phyloP scores from a whole-genome alignment of 495 filamentous ascomycete genomes.

The Neurospora pannonica region DNA sequence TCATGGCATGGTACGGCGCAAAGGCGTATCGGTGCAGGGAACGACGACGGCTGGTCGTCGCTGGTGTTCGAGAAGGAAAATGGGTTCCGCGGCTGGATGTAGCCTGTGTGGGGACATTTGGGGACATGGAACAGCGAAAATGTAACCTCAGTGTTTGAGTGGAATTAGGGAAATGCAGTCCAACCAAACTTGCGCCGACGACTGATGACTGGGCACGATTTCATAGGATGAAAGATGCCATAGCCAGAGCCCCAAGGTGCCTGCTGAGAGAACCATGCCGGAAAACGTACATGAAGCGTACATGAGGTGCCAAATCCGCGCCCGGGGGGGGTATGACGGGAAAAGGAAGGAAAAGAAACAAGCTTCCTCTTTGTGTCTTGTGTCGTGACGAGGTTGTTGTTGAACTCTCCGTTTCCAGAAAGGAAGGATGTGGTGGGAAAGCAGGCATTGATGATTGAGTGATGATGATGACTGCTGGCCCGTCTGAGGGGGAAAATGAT shows the following conservation, averaged over 20 bases:
- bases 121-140: conserved; percentile 10
- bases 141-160: conserved; percentile 22
- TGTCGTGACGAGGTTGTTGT: conserved; percentile 1
- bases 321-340: conserved; percentile 4
- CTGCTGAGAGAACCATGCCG: conserved; percentile 20
- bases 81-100: conserved; percentile 3
- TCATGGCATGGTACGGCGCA: conserved; percentile 2
- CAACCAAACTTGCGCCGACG: conserved; percentile 23
- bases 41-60: conserved; percentile 8
- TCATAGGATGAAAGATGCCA: conserved; percentile 22
- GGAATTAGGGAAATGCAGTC: conserved; percentile 21
- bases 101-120: conserved; percentile 9
- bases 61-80: conserved; percentile 17
- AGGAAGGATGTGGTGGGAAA: neutral
- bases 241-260: conserved; percentile 15
- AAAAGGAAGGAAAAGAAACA: neutral
- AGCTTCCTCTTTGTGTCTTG: neutral
- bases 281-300: conserved; percentile 18
- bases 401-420: neutral
- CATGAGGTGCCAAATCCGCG: conserved; percentile 8
- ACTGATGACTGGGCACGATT: conserved; percentile 32
- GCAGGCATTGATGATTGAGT: neutral
- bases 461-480: neutral
- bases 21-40: conserved; percentile 9
- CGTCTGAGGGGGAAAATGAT: neutral